Evolutionary conservation across 1,284 basidiomycete genomes (phyloP).

Genomic region (Anthracocystis walkeri): DNA sequence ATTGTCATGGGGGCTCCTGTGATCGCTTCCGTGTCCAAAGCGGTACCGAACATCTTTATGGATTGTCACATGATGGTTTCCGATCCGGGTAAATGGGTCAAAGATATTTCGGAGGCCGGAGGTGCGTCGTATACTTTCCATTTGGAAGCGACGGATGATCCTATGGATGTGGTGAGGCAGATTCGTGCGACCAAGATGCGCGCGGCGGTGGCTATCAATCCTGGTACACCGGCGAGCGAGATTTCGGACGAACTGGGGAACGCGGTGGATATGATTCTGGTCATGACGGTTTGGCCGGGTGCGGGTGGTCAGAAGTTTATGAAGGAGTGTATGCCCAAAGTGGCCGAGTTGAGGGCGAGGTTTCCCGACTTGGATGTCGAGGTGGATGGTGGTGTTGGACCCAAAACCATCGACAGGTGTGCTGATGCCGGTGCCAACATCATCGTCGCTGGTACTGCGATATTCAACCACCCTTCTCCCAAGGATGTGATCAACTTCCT

Average conservation of each 20-base stretch:
- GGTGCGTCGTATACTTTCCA: conserved; percentile 97
- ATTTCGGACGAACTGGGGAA: conserved; percentile 66
- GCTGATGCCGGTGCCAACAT: conserved; percentile 90
- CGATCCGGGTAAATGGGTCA: conserved; percentile 94
- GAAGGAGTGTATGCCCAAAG: conserved; percentile 88
- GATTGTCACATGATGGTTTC: conserved; percentile 99
- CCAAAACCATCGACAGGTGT: conserved; percentile 87
- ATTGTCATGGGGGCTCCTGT: conserved; percentile 82
- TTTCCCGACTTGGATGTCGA: conserved; percentile 91
- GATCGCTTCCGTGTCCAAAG: conserved; percentile 86
- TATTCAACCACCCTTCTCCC: conserved; percentile 85
- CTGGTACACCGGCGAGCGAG: conserved; percentile 65
- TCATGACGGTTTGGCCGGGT: conserved; percentile 69
- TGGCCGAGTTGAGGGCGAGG: conserved; percentile 87
- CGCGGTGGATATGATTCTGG: conserved; percentile 68
- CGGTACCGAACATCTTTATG: conserved; percentile 96
- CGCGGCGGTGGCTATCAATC: conserved; percentile 68
- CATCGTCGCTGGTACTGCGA: conserved; percentile 96
- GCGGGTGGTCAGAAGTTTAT: conserved; percentile 95
- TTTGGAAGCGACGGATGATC: conserved; percentile 78
- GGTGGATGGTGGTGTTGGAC: conserved; percentile 96
- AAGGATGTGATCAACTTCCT: conserved; percentile 71
- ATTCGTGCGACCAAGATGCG: conserved; percentile 68
- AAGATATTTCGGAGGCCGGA: conserved; percentile 93
- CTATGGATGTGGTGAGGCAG: conserved; percentile 65